Base-by-base conservation (phyloP, 2,329 filamentous ascomycete genomes). In the Aspergillus texensis region DNA sequence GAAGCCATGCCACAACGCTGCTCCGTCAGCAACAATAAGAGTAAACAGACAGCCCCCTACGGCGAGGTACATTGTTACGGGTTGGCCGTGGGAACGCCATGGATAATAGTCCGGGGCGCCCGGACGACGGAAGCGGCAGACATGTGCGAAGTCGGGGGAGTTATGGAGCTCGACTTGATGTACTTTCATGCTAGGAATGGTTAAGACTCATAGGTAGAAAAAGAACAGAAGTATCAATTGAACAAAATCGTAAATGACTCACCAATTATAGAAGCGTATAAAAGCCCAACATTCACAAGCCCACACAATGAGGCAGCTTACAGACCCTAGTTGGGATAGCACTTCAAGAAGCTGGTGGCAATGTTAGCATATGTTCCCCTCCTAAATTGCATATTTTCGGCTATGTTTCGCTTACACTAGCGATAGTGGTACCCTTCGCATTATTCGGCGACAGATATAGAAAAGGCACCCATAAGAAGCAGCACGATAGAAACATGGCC, bases 381-480 rank as follows among this genome's bases (percentile, higher is more conserved):
- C 41, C 41, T 3, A 50, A 24, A 11, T 41, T 14, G 14, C 24
- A 32, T 45, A 53, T 57, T 65, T 36, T 8, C 34, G 60, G 5
- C 53, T 26, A 14, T 3, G 12, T 1, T 16, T 3, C 0, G 14
- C 61, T 60, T 57, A 67, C 65, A 34, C 65, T 67, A 2, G 65
- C 50, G 14, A 65, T 67, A 1, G 65, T 67, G 14, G 63, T 67
- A 6, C 62, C 61, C 6, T 56, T 57, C 3, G 58, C 63, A 19
- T 63, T 65, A 10, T 62, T 57, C 4, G 63, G 61, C 4, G 65
- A 61, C 1, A 81, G 71, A 55, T 79, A 77, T 24, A 81, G 62
- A 54, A 81, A 81, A 2, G 79, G 80, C 11, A 81, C 74, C 79
- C 79, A 81, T 59, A 73, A 70, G 57, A 81, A 80, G n/a, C 78